These are phyloP conservation scores for Chlorella sorokiniana DNA, from an alignment of 139 green algal species.

Conservation along the genomic window DNA sequence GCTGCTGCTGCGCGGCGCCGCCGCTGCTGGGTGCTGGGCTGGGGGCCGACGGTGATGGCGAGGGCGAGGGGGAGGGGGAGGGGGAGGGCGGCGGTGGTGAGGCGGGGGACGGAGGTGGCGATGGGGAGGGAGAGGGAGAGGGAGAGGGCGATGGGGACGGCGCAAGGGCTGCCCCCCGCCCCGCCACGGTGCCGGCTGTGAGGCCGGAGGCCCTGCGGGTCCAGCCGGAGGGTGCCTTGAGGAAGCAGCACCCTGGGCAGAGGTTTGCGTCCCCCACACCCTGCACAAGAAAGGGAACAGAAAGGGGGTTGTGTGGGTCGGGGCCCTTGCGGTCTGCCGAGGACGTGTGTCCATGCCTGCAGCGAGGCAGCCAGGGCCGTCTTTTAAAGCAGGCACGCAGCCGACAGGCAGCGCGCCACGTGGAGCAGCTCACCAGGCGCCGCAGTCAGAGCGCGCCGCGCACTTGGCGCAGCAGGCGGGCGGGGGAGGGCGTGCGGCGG, in stretches of 20 bases:
- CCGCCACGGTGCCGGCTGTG: not conserved
- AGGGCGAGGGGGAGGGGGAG: not conserved
- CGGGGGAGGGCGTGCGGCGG: not conserved
- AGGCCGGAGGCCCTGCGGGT: not conserved
- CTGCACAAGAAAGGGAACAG: not conserved
- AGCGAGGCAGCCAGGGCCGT: not conserved
- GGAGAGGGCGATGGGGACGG: not conserved
- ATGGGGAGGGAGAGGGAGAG: not conserved
- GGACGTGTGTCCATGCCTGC: too few relatives aligned
- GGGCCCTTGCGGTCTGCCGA: too few relatives aligned
- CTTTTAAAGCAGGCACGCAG: not conserved
- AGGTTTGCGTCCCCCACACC: conserved; percentile 4
- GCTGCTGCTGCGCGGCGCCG: not conserved
- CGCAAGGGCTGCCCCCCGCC: not conserved
- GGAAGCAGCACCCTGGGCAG: conserved; percentile 24
- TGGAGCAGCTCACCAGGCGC: not conserved
- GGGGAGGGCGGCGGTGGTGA: not conserved
- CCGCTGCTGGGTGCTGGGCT: not conserved
- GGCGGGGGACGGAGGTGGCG: not conserved
- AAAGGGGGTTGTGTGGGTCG: not conserved
- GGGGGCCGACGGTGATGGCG: not conserved
- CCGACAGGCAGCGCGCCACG: not conserved
- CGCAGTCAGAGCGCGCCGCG: not conserved
- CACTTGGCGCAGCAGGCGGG: conserved; percentile 20
- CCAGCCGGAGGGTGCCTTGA: conserved; percentile 2